Base-by-base conservation (phyloP, 2,329 filamentous ascomycete species). In the Aspergillus udagawae region DNA sequence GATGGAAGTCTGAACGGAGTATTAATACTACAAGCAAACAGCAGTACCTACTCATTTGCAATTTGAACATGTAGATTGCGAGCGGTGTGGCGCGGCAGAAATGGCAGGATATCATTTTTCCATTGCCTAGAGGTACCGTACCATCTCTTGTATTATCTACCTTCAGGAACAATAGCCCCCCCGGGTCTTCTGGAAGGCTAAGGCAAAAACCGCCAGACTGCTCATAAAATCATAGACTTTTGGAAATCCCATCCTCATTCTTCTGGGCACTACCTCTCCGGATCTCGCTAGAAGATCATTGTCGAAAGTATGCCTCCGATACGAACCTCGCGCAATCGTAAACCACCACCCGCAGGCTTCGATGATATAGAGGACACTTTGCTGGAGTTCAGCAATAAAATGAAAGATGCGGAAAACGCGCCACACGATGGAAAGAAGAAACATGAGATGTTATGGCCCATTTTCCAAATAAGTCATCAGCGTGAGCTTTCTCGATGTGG, bases 391-490 rank as follows among this genome's bases (percentile, higher is more conserved):
- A 77, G 78, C 68, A 87, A 86, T 74, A 86, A 86, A 72, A 86
- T 87, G 84, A 87, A 87, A 70, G 85, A 88, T 69, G 94, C 94
- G 53, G 92, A 97, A 73, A 96, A 95, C 76, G 89, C 92, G 50
- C 88, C 91, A 20, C 84, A 87, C 66, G 77, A 90, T 78, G 73
- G 90, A 78, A 83, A 91, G 83, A 82, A 90, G 85, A 92, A 92
- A 73, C 89, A 97, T 71, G 91, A 97, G 77, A 90, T 91, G 65
- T 85, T 92, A 63, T 99, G 94, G 94, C 93, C 94, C 60, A 92
- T 99, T 64, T 97, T 99, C 71, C 92, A 97, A 74, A 97, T 99
- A 72, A 88, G 88, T 25, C 94, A 99, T 77, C 92, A 97, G 77
- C 86, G 93, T 79, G 88, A 79, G 75, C 38, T 12, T 49, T 50